A percentile compares a stretch with the other conserved stretches of the same genome.
Conservation (phyloP, 495 filamentous ascomycete species). For the Penicillium waksmanii region DNA sequence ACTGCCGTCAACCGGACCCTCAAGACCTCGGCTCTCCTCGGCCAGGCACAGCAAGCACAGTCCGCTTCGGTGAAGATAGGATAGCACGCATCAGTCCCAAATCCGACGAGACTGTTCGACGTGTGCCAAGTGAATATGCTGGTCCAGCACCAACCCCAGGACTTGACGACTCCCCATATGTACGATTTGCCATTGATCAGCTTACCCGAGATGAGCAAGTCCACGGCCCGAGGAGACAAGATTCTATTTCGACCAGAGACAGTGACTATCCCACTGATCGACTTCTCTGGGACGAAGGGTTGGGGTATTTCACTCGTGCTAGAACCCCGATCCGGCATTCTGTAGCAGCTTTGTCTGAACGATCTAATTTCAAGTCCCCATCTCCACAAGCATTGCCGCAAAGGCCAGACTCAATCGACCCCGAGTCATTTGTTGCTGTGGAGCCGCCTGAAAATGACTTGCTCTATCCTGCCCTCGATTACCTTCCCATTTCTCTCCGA, state of each 20-base stretch:
- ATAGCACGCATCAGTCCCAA: constrained; percentile 33
- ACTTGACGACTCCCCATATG: constrained; percentile 69
- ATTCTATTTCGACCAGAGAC: constrained; percentile 36
- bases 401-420: constrained; percentile 40
- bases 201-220: constrained; percentile 68
- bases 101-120: constrained; percentile 35
- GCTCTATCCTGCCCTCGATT: constrained; percentile 60
- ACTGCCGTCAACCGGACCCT: constrained; percentile 24
- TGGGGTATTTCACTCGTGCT: constrained; percentile 50
- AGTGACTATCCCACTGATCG: constrained; percentile 53
- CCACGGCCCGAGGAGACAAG: constrained; percentile 33
- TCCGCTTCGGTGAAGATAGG: constrained; percentile 42
- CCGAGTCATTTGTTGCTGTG: constrained; percentile 58
- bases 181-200: constrained; percentile 74
- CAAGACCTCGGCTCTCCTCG: constrained; percentile 28
- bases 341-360: constrained; percentile 19
- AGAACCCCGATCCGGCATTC: constrained; percentile 29
- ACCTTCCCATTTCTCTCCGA: constrained; percentile 69
- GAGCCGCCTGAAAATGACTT: constrained; percentile 48
- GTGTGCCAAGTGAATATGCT: constrained; percentile 38
- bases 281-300: constrained; percentile 53
- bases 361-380: constrained; percentile 26
- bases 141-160: constrained; percentile 61
- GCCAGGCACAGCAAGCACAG: constrained; percentile 34
- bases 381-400: constrained; percentile 34